These are phyloP conservation scores for Penicillium sp. DNA, from an alignment of 2,329 filamentous ascomycete genomes.

Conservation along the genomic window DNA sequence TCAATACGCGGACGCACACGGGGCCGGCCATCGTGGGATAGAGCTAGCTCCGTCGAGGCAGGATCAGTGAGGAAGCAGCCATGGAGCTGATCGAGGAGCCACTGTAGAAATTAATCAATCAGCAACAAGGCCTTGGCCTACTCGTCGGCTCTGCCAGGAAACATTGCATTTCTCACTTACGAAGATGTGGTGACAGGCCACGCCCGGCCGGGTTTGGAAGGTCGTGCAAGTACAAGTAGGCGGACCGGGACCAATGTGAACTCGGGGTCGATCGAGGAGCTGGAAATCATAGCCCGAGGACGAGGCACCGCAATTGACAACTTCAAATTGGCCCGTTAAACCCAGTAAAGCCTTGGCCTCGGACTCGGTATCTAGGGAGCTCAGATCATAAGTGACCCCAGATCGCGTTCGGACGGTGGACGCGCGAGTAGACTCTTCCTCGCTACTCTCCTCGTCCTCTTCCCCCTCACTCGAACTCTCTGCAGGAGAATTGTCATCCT, in stretches of 20 bases:
- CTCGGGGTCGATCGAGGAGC: slow-evolving; percentile 42
- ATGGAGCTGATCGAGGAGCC: slow-evolving; percentile 51
- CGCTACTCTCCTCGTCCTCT: slow-evolving; percentile 26
- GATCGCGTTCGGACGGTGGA: slow-evolving; percentile 39
- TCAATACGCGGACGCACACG: slow-evolving; percentile 40
- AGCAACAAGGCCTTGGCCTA: slow-evolving; percentile 1
- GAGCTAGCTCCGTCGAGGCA: slow-evolving; percentile 36
- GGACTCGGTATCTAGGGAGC: slow-evolving; percentile 38
- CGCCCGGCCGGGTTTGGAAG: slow-evolving; percentile 37
- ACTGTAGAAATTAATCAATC: slow-evolving; percentile 36
- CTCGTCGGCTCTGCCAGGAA: not conserved
- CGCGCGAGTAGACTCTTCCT: slow-evolving; percentile 26
- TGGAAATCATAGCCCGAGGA: slow-evolving; percentile 46
- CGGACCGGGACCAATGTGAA: slow-evolving; percentile 40
- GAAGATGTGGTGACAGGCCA: slow-evolving; percentile 51
- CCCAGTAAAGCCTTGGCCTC: slow-evolving; percentile 44
- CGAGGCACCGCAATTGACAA: slow-evolving; percentile 41
- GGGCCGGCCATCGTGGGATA: slow-evolving; percentile 42
- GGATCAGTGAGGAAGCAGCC: slow-evolving; percentile 40
- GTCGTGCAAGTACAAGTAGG: slow-evolving; percentile 47
- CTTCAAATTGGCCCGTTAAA: slow-evolving; percentile 42
- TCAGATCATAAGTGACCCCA: slow-evolving; percentile 45
- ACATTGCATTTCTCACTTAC: slow-evolving; percentile 36
- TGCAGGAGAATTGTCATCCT: slow-evolving; percentile 22
- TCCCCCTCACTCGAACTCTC: slow-evolving; percentile 25